Base-by-base conservation (phyloP, 2,329 filamentous ascomycete species). In the Colletotrichum acutatum region DNA sequence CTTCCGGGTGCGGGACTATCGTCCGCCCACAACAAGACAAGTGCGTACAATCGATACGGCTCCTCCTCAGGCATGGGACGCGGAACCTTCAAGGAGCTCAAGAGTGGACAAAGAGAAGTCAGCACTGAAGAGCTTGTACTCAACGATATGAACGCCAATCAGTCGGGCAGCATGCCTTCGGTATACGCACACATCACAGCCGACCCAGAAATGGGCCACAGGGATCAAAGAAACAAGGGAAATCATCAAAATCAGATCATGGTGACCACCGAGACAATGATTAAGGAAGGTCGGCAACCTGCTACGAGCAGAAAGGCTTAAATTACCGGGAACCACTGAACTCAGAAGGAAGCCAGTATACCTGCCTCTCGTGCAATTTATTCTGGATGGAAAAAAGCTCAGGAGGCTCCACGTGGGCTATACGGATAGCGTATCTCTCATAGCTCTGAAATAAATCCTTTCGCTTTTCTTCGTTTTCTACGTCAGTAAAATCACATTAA, bases 41-140 rank as follows among this genome's bases (percentile, higher is more conserved):
- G 37, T 49, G 68, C 67, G 1, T 78, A 78, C 72, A 58, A 69
- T 9, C 61, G 72, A 19, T 77, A 78, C 63, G 75, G 75, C 11
- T 71, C 71, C 7, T 61, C 66, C 0, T 72, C 72, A n/a, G 58
- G 66, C 7, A 28, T 63, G n/a, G 46, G 68, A 1, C 64, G 66
- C 37, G 59, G 61, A 42, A 60, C 63, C 28, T 71, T 71, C 68
- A 69, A 68, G 52, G 74, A 69, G 56, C 57, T 70, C 24, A 66
- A 72, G 63, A 74, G 61, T 6, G 59, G n/a, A 7, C 68, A 66
- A 49, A 46, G 62, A 14, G 77, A 74, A 59, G 67, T 75, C 46
- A 78, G 76, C 70, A 78, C 76, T 57, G 77, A 78, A 65, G 77
- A 78, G 62, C 74, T 78, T n/a, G 77, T 75, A 3, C 74, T 79